Percentiles rank a stretch among this genome's conserved stretches.
Conservation (phyloP, 495 filamentous ascomycete species). For the Neurospora discreta region DNA sequence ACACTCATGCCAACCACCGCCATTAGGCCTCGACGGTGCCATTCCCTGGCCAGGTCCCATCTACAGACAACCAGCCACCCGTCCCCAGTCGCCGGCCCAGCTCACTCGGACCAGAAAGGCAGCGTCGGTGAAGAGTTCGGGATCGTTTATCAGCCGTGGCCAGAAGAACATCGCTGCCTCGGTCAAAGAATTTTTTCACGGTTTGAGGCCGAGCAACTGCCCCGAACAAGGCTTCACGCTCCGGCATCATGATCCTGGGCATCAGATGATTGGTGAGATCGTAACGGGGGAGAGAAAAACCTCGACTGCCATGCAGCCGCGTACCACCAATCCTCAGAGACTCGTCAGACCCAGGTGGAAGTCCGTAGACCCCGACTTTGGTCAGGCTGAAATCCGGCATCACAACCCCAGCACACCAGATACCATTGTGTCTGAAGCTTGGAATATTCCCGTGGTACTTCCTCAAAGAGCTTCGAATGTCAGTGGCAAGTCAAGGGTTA, state of each 20-base stretch:
- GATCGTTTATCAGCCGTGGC: background rate
- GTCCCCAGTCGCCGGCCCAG: background rate
- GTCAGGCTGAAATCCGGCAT: background rate
- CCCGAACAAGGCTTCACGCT: slow-evolving; percentile 33
- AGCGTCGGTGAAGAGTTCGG: background rate
- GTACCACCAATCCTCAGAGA: background rate
- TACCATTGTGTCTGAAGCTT: slow-evolving; percentile 6
- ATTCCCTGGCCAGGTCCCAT: background rate
- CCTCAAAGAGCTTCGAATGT: slow-evolving; percentile 9
- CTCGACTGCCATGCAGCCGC: background rate
- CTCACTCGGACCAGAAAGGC: background rate
- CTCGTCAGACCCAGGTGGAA: background rate
- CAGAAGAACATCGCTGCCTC: slow-evolving; percentile 9
- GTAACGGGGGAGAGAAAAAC: background rate
- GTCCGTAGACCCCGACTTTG: background rate
- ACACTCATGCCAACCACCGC: background rate
- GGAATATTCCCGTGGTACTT: slow-evolving; percentile 12
- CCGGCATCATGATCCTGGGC: slow-evolving; percentile 1
- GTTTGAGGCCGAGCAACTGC: slow-evolving; percentile 26
- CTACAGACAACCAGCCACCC: background rate
- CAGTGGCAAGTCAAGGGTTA: background rate
- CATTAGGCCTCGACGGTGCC: background rate
- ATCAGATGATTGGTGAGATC: background rate
- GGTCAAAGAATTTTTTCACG: slow-evolving; percentile 22
- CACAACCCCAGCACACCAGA: slow-evolving; percentile 4